These are phyloP conservation scores for Eimeria sp. DNA, from an alignment of 169 alveolate species.

Conservation along the genomic window DNA sequence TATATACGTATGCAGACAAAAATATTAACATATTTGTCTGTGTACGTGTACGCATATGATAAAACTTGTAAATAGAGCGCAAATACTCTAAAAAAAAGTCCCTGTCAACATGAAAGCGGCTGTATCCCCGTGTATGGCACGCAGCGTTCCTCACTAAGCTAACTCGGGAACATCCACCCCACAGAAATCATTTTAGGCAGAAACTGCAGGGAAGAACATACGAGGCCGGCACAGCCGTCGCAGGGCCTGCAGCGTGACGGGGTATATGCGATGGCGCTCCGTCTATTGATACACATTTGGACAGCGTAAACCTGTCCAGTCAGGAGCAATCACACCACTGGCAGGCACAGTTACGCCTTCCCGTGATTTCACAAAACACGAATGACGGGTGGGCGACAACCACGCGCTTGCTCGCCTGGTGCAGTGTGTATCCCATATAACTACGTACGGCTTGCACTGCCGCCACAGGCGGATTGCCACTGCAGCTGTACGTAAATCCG, in stretches of 20 bases:
- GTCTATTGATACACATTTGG: conserved; percentile 6
- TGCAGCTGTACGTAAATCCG: conserved; percentile 12
- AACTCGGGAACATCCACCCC: conserved; percentile 12
- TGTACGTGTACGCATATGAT: not conserved
- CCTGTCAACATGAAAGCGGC: conserved; percentile 43
- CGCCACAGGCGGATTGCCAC: not conserved
- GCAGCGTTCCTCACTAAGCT: conserved; percentile 32
- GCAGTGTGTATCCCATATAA: not conserved
- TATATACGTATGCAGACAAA: too few species aligned
- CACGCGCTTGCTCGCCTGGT: conserved; percentile 7
- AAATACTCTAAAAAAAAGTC: conserved; percentile 37
- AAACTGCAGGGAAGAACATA: not conserved
- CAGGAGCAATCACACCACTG: conserved; percentile 9
- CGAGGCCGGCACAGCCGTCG: conserved; percentile 3
- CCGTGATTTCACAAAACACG: conserved; percentile 8
- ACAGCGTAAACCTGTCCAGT: not conserved
- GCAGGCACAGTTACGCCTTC: conserved; percentile 17
- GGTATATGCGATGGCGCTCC: conserved; percentile 35
- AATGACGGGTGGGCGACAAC: not conserved
- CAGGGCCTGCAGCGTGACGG: conserved; percentile 25
- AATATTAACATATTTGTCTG: too few species aligned
- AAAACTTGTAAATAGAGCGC: conserved; percentile 10
- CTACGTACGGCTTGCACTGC: not conserved
- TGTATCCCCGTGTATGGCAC: not conserved
- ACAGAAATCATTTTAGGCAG: not conserved